Evolutionary conservation across 306 rosid species (phyloP), one percentile per base, ranked within the genome.

Genomic region (Sechiopsis laciniata): DNA sequence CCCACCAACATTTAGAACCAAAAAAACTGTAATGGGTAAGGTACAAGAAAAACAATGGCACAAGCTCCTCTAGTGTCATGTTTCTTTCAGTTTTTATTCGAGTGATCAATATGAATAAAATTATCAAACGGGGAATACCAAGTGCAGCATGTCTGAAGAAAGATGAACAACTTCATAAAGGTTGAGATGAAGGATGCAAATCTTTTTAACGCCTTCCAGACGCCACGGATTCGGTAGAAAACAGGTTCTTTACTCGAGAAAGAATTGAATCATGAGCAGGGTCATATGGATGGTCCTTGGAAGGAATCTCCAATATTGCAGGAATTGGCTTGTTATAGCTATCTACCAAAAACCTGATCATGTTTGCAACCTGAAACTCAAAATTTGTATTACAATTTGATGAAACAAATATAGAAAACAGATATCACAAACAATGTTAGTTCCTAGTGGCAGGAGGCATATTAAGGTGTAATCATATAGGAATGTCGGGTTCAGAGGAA

Each of bases 271-370:
- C 96, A 55, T 91, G 95, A 1, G 99, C 42, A 16, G 96, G 97
- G 76, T 94, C 97, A 60, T 94, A 94, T 2, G 99, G 97, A 70
- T 91, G 99, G 75, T 94, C 95, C 80, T 91, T 91, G 21, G 99
- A 94, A 45, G 97, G 97, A 77, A 94, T 94, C 82, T 94, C 99
- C 76, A 94, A 82, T 19, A 94, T 94, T 13, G 96, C 96, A 22
- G 97, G 99, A 80, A 94, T 71, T 16, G 97, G 97, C 79, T 87
- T 91, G 68, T 89, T 89, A 76, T 91, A 94, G 86, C 95, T 91
- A 82, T 94, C 95, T 24, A 91, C 96, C 67, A 94, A 77, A 84
- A 91, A 87, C 87, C 96, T 86, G 76, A 91, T 89, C 99, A 91
- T 88, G 78, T 89, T 94, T 61, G 99, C 99, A 40, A 91, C 97